Evolutionary conservation across 73 alveolate species (phyloP).

Genomic region (Blepharisma stoltei): DNA sequence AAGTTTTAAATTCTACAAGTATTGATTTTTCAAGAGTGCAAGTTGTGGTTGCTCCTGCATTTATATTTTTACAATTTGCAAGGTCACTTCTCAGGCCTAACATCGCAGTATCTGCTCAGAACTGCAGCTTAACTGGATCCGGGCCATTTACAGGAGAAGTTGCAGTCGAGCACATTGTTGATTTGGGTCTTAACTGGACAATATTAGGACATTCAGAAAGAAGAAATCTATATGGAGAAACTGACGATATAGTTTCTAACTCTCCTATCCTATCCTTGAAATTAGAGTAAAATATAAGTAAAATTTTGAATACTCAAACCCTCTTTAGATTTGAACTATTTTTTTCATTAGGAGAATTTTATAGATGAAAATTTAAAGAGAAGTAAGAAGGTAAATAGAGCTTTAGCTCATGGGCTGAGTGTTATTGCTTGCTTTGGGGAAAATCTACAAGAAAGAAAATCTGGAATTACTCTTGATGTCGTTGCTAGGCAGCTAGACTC

Average conservation of each 20-base stretch:
- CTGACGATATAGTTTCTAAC: slow-evolving; percentile 86
- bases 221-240: slow-evolving; percentile 90
- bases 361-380: no score
- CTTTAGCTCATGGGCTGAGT: slow-evolving; percentile 72
- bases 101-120: slow-evolving; percentile 79
- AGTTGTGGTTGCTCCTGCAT: slow-evolving; percentile 71
- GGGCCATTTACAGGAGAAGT: slow-evolving; percentile 98
- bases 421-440: slow-evolving; percentile 94
- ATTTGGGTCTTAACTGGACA: slow-evolving; percentile 81
- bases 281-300: no score
- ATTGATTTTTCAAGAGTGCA: slow-evolving; percentile 64
- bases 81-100: slow-evolving; percentile 42
- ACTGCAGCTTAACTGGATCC: slow-evolving; percentile 70
- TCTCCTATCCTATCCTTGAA: no score
- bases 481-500: slow-evolving; percentile 79
- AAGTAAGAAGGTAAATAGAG: slow-evolving; percentile 76
- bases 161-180: slow-evolving; percentile 88
- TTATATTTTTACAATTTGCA: slow-evolving; percentile 60
- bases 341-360: no score
- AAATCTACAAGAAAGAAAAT: slow-evolving; percentile 84
- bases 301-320: no score
- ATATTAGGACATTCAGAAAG: slow-evolving; percentile 99
- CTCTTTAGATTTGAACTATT: no score
- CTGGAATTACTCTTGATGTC: slow-evolving; percentile 75
- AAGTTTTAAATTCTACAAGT: slow-evolving; percentile 59